phyloP scores from a whole-genome alignment of 805 yeast species.

The Tetrapisispora iriomotensis region DNA sequence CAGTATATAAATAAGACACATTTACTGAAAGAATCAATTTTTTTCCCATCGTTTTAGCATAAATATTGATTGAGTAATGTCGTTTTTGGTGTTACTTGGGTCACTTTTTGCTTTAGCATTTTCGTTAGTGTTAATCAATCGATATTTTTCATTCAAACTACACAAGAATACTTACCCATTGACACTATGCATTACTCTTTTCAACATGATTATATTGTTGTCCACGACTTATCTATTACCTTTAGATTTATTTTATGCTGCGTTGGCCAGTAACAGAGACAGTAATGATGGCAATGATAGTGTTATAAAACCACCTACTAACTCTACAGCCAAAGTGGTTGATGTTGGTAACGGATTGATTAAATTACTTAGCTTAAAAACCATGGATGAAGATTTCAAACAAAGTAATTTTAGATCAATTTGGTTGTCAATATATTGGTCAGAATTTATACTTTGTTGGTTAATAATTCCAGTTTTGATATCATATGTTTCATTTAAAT shows the following conservation, averaged over 20 bases:
- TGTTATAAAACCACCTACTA: conserved; percentile 4
- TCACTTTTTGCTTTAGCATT: conserved; percentile 1
- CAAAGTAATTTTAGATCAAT: conserved; percentile 8
- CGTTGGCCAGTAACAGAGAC: conserved; percentile 4
- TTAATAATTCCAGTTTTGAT: conserved; percentile 24
- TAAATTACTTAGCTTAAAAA: neutral
- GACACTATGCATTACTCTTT: conserved; percentile 12
- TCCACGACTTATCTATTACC: conserved; percentile 25
- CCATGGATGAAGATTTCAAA: neutral
- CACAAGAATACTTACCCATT: conserved; percentile 20
- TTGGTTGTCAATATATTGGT: conserved; percentile 25
- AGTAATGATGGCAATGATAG: neutral
- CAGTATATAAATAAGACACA: too few relatives aligned
- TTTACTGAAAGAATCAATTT: neutral
- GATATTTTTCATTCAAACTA: conserved; percentile 23
- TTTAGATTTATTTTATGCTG: conserved; percentile 15
- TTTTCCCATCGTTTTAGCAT: too few relatives aligned
- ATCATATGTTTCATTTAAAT: conserved; percentile 23
- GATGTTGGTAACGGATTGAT: too few relatives aligned
- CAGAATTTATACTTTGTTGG: conserved; percentile 27
- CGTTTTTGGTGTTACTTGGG: conserved; percentile 1
- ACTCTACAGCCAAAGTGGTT: neutral
- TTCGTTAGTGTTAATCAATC: conserved; percentile 17
- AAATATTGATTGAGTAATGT: too few relatives aligned
- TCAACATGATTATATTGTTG: conserved; percentile 22